These are phyloP conservation scores for Madurella mycetomatis DNA, from an alignment of 2,329 filamentous ascomycete genomes.

Conservation along the genomic window DNA sequence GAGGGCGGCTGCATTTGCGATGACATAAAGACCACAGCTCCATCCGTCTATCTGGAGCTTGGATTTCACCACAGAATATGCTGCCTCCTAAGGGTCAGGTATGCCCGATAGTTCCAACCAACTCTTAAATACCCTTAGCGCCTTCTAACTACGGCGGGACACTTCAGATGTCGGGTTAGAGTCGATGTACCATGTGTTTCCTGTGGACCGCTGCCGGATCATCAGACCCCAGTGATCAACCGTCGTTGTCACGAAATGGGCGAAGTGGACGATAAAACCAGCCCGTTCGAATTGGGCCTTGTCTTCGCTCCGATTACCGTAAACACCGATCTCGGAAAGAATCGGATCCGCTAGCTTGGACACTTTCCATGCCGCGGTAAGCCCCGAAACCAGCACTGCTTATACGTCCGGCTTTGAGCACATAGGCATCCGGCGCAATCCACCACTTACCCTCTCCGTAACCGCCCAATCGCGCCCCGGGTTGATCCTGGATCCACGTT, in stretches of 20 bases:
- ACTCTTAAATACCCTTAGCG: neutral
- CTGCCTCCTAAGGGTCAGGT: neutral
- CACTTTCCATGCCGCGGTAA: too few species aligned
- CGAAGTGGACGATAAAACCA: constrained; percentile 8
- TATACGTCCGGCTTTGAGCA: neutral
- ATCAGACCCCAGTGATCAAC: constrained; percentile 13
- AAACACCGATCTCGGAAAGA: neutral
- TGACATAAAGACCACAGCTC: constrained; percentile 15
- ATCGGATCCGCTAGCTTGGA: neutral
- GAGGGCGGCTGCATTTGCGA: constrained; percentile 15
- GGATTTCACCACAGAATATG: fast-evolving
- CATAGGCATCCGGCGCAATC: neutral
- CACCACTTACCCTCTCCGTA: neutral
- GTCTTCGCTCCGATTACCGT: neutral
- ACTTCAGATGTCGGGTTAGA: neutral
- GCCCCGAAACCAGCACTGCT: too few species aligned
- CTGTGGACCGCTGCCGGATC: constrained; percentile 1
- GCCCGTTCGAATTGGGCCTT: neutral
- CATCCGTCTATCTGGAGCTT: neutral
- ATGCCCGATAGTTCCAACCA: neutral
- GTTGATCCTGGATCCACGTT: constrained; percentile 3
- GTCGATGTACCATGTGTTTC: constrained; percentile 3
- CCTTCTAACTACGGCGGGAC: neutral
- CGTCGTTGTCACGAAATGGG: neutral
- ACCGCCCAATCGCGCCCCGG: neutral